Evolutionary conservation across 208 protist genomes (phyloP).

Genomic region (Leishmania guyanensis): DNA sequence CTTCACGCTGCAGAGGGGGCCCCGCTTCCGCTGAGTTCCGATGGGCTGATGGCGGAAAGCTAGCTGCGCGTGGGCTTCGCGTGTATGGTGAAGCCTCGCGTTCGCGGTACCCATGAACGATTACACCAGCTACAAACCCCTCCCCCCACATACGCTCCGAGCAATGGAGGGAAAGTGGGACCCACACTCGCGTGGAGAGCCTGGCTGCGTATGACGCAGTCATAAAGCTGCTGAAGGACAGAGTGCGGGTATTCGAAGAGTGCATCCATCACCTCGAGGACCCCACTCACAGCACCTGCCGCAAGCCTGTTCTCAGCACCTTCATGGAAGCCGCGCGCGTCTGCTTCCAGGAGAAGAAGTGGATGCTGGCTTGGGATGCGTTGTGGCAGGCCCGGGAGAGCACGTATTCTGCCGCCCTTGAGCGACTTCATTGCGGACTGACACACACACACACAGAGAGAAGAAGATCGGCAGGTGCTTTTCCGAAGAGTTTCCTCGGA

Average conservation of each 20-base stretch:
- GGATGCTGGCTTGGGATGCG: background rate
- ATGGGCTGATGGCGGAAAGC: background rate
- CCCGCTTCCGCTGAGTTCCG: background rate
- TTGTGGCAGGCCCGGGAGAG: no score
- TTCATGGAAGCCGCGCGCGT: background rate
- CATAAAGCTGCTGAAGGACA: background rate
- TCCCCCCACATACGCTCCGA: background rate
- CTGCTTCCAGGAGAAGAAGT: background rate
- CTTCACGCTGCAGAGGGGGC: slow-evolving; percentile 1
- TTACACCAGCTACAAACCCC: background rate
- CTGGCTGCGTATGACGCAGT: background rate
- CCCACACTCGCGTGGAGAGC: background rate
- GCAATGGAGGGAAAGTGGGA: background rate
- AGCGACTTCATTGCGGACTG: no score
- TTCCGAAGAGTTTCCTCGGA: no score
- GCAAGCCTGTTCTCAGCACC: background rate
- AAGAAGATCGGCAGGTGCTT: no score
- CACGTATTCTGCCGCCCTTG: no score
- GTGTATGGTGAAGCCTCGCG: background rate
- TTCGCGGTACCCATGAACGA: background rate
- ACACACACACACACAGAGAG: no score
- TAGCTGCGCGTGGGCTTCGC: background rate
- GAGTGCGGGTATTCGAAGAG: background rate
- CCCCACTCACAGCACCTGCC: background rate
- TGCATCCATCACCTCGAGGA: background rate